phyloP scores from a whole-genome alignment of 2,329 filamentous ascomycete genomes.

The Colletotrichum sojae region DNA sequence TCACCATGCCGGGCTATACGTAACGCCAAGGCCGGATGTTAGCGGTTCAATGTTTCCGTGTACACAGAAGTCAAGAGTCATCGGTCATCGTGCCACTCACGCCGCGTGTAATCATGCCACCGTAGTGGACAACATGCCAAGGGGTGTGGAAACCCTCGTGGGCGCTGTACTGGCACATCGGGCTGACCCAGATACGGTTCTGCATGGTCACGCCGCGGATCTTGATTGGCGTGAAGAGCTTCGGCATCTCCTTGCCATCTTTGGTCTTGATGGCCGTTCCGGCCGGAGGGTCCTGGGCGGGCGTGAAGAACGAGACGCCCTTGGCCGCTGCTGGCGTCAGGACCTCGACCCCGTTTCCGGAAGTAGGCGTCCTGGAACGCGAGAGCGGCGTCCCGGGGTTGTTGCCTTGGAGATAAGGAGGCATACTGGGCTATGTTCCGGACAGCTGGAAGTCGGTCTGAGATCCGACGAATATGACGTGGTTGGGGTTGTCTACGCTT shows the following conservation, averaged over 20 bases:
- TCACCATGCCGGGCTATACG: slow-evolving; percentile 65
- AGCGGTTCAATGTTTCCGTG: too few relatives aligned
- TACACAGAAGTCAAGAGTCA: background rate
- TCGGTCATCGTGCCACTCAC: background rate
- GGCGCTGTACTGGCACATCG: slow-evolving; percentile 63
- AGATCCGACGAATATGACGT: too few relatives aligned
- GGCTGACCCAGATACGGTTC: slow-evolving; percentile 63
- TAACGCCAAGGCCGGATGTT: too few relatives aligned
- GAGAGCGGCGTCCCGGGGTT: background rate
- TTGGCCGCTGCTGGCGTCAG: slow-evolving; percentile 44
- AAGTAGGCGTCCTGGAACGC: background rate
- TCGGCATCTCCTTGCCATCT: slow-evolving; percentile 64
- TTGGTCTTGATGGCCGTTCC: slow-evolving; percentile 60
- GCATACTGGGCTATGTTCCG: background rate
- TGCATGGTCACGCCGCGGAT: slow-evolving; percentile 60
- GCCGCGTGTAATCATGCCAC: slow-evolving; percentile 79
- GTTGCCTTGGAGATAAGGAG: background rate
- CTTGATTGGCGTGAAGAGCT: slow-evolving; percentile 62
- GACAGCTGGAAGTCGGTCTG: background rate
- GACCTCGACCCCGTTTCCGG: background rate
- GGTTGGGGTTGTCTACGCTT: too few relatives aligned
- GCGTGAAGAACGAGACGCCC: slow-evolving; percentile 62
- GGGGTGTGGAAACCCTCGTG: slow-evolving; percentile 73
- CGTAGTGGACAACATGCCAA: slow-evolving; percentile 82
- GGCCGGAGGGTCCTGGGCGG: slow-evolving; percentile 59